Evolutionary conservation across 176 grass and related monocot species (phyloP).

Genomic region (Saccharum spontaneum): DNA sequence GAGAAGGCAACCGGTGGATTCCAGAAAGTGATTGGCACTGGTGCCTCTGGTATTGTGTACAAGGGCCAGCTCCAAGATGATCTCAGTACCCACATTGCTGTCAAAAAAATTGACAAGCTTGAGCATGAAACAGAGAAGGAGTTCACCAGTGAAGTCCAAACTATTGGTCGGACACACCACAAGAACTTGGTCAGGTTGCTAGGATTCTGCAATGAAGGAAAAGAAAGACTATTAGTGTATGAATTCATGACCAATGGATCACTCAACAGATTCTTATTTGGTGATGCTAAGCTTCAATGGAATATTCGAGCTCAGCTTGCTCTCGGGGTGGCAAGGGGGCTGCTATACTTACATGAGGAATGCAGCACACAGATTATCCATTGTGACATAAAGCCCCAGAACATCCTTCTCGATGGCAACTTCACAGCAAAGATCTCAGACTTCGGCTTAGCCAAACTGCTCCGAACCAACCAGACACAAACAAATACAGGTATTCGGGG

Average conservation of each 20-base stretch:
- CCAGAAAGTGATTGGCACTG: conserved; percentile 42
- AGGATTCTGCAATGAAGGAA: conserved; percentile 51
- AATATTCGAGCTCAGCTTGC: conserved; percentile 25
- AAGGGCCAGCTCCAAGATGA: conserved; percentile 21
- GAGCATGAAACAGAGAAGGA: conserved; percentile 46
- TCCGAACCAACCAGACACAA: conserved; percentile 37
- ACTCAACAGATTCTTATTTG: conserved; percentile 29
- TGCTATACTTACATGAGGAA: conserved; percentile 49
- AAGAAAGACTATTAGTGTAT: conserved; percentile 48
- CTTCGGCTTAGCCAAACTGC: conserved; percentile 50
- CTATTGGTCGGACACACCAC: conserved; percentile 49
- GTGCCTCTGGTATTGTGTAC: conserved; percentile 48
- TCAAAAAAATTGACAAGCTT: conserved; percentile 46
- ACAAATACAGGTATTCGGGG: conserved; percentile 44
- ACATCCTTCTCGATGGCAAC: conserved; percentile 31
- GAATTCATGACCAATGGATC: conserved; percentile 59
- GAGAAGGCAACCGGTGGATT: conserved; percentile 41
- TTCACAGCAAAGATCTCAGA: conserved; percentile 41
- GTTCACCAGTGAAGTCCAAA: conserved; percentile 44
- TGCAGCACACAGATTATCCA: conserved; percentile 46
- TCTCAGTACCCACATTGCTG: conserved; percentile 5
- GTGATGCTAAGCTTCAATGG: conserved; percentile 23
- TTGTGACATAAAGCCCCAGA: conserved; percentile 50
- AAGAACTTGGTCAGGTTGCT: conserved; percentile 55
- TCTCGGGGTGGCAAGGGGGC: conserved; percentile 32